Evolutionary conservation across 768 basidiomycete species (phyloP), one percentile per base, ranked within the genome.

Genomic region (Crepidotus variabilis): DNA sequence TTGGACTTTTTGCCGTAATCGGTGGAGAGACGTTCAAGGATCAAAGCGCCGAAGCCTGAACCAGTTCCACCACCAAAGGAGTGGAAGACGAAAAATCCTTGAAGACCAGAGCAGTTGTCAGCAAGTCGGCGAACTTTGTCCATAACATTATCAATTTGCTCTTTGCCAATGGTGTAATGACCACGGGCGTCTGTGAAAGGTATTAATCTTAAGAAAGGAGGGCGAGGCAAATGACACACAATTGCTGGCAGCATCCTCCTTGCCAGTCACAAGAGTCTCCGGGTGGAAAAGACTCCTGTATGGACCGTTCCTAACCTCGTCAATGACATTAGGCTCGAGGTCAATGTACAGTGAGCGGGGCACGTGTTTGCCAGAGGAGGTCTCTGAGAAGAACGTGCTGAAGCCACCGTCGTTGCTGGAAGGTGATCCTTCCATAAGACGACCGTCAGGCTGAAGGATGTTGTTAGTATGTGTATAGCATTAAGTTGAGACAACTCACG

Each of bases 21-120:
- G 56, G 92, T 90, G 24, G 96, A 98, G 64, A 99, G 87, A 57
- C 94, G 87, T 77, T 99, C 97, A 58, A 98, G 85, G 60, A 99
- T 82, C 65, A 99, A 89, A 57, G 97, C 96, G 71, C 97, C 97
- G 67, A 99, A 96, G 69, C 97, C 97, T 59, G 97, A 99, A 67
- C 97, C 97, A 70, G 97, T 98, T 74, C 97, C 97, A 70, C 97
- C 97, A 71, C 97, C 97, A 71, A 99, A 98, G 18, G 97, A 98
- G 79, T 98, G 97, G 86, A 98, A 98, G 69, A 98, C 92, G 70
- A 98, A 98, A 86, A 99, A 99, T 67, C 97, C 97, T 76, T 99
- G 97, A 47, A 99, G 87, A 70, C 97, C 97, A 50, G 86, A 85
- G 78, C 96, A 98, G 78, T 97, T 97, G 76, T 99, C 97, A 51